Base-by-base conservation (phyloP, 2,329 filamentous ascomycete genomes). In the Clarireedia monteithiana region DNA sequence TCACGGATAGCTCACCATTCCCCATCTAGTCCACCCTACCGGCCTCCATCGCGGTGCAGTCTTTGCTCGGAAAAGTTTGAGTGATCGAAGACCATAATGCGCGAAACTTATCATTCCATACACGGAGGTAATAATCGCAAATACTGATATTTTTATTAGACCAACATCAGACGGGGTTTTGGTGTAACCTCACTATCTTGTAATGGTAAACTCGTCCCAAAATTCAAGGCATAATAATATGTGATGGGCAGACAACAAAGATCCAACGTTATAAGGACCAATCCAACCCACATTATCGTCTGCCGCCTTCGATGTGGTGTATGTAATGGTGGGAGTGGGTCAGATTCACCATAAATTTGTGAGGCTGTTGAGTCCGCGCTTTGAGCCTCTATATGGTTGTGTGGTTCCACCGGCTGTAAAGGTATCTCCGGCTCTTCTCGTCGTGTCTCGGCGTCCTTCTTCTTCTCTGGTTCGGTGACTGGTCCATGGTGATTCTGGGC, bases 1-100 rank as follows among this genome's bases (percentile, higher is more conserved):
- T 36, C 2, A 20, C 14, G 36, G 39, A 23, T 2, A 36, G 57
- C 60, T 57, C 55, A 65, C 64, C 50, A 64, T 58, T 58, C 64
- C 64, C 64, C 63, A 67, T 59, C 44, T 62, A 44, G 62, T 63
- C 64, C 64, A 67, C 26, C 62, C 64, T 36, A 66, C 50, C 17
- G 65, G 65, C 55, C 62, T 62, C 57, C 57, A 65, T 58, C 59
- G 59, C 5, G 55, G 45, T 39, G 60, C 51, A 4, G 36, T 58
- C 42, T 60, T 62, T 27, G 57, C 40, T 4, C 55, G 58, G 45
- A 65, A 66, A 23, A 67, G 46, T 48, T 59, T 65, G 12, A 65
- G 46, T 38, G 62, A 65, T 54, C 63, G 53, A 24, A 66, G 57
- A 17, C 46, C 53, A 53, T 62, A 66, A 55, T 66, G 64, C n/a